These are phyloP conservation scores for Centaurea solstitialis DNA, from an alignment of 129 eudicot species.

Conservation along the genomic window DNA sequence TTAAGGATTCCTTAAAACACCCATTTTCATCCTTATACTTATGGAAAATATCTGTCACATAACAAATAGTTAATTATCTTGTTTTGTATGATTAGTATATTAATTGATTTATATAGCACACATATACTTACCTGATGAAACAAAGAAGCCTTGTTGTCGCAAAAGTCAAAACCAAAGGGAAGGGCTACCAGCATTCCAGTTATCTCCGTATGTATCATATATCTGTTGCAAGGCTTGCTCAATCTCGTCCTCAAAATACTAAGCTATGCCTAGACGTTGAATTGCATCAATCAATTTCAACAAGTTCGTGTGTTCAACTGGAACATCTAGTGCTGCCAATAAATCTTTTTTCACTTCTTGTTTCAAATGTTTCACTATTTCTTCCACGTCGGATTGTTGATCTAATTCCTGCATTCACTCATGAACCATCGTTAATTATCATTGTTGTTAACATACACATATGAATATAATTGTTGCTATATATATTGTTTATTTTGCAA, in stretches of 20 bases:
- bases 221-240: conserved; percentile 7
- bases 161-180: conserved; percentile 41
- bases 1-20: conserved; percentile 5
- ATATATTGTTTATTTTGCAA: no score
- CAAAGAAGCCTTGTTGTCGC: conserved; percentile 32
- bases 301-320: conserved; percentile 5
- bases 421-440: not conserved
- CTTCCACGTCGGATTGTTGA: not conserved
- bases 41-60: not conserved
- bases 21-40: conserved; percentile 1
- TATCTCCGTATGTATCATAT: not conserved
- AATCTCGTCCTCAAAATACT: conserved; percentile 48
- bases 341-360: conserved; percentile 26
- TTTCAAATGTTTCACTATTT: not conserved
- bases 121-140: conserved; percentile 33
- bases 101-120: no score
- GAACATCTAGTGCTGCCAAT: conserved; percentile 4
- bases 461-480: not conserved
- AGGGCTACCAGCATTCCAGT: not conserved
- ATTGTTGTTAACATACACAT: not conserved
- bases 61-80: not conserved
- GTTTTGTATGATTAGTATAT: not conserved
- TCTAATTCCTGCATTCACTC: not conserved
- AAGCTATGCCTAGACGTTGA: conserved; percentile 48
- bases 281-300: conserved; percentile 38